Conservation (phyloP, 495 filamentous ascomycete species). For the Penicillium riverlandense region DNA sequence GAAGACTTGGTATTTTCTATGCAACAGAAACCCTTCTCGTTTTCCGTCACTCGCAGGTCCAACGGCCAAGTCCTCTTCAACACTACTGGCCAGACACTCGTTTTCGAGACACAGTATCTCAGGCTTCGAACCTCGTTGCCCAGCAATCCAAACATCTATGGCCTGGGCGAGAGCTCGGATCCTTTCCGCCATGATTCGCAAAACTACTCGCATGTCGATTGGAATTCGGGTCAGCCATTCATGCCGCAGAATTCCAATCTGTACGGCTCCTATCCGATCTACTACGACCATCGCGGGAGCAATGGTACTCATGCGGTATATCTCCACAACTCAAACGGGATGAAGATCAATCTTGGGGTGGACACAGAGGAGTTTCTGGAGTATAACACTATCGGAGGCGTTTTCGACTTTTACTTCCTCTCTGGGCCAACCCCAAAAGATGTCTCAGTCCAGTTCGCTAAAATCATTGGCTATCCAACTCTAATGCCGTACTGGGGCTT, state of each 20-base stretch:
- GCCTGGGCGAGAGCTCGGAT: slow-evolving; percentile 75
- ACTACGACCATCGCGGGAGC: slow-evolving; percentile 66
- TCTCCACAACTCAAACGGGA: slow-evolving; percentile 75
- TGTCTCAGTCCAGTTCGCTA: slow-evolving; percentile 66
- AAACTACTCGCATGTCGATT: slow-evolving; percentile 73
- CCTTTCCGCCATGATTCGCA: slow-evolving; percentile 61
- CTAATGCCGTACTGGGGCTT: slow-evolving; percentile 87
- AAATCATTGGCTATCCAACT: slow-evolving; percentile 57
- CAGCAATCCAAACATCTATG: slow-evolving; percentile 63
- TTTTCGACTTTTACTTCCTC: slow-evolving; percentile 81
- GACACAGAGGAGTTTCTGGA: slow-evolving; percentile 63
- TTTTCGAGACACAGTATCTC: slow-evolving; percentile 78
- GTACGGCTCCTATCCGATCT: slow-evolving; percentile 79
- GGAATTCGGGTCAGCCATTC: slow-evolving; percentile 67
- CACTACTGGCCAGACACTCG: slow-evolving; percentile 56
- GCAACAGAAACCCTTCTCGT: slow-evolving; percentile 66
- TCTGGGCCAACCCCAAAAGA: slow-evolving; percentile 64
- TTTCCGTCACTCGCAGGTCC: slow-evolving; percentile 49
- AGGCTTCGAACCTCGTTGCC: slow-evolving; percentile 64
- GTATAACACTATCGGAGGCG: slow-evolving; percentile 76
- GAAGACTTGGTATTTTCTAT: slow-evolving; percentile 56
- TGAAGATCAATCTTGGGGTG: slow-evolving; percentile 79
- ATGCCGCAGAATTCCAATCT: slow-evolving; percentile 63
- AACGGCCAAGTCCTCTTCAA: slow-evolving; percentile 67
- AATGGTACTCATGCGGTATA: slow-evolving; percentile 75